Base-by-base conservation (phyloP, 306 rosid species). In the Rosa rugosa region DNA sequence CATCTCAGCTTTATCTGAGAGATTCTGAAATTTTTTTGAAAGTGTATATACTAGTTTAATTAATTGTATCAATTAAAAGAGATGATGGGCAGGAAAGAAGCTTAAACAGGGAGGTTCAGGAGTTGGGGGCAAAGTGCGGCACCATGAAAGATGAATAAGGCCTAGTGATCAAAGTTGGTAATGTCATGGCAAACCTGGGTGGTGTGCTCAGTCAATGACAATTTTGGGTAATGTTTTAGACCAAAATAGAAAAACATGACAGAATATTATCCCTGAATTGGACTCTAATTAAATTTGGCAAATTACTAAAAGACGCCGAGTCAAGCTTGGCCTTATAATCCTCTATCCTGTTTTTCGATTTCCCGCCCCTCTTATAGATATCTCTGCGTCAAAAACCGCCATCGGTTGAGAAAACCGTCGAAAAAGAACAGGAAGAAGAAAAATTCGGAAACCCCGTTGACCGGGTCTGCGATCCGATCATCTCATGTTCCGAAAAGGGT, bases 351-450 rank as follows among this genome's bases (percentile, higher is more conserved):
- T 53, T 53, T 6, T 51, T 6, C 17, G 84, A 18, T 31, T 31
- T 31, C 36, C 36, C 36, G 36, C 36, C 36, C 97, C 25, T 92
- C 97, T 27, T 91, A 92, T 72, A 84, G 90, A 74, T 94, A 89
- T 41, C 97, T 94, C 75, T 88, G 92, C 81, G 91, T 90, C 72
- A 88, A 90, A 84, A 94, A 94, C 79, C 90, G 93, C 1, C 86
- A 75, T 73, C 90, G 93, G 0, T 78, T 90, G 57, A 81, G 56
- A 67, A 49, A 74, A 17, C 84, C 47, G 70, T 72, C 89, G 78
- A 65, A 23, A 11, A 85, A 84, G 54, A 72, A 34, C 45, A 64
- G 51, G 69, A 77, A 47, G 34, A 38, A 74, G 18, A 77, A 63
- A 7, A 57, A 80, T 36, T 77, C 45, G 17, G 31, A 50, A 20